These are phyloP conservation scores for Umbelopsis isabellina DNA, from an alignment of 192 early-diverging fungal genomes.

Conservation along the genomic window DNA sequence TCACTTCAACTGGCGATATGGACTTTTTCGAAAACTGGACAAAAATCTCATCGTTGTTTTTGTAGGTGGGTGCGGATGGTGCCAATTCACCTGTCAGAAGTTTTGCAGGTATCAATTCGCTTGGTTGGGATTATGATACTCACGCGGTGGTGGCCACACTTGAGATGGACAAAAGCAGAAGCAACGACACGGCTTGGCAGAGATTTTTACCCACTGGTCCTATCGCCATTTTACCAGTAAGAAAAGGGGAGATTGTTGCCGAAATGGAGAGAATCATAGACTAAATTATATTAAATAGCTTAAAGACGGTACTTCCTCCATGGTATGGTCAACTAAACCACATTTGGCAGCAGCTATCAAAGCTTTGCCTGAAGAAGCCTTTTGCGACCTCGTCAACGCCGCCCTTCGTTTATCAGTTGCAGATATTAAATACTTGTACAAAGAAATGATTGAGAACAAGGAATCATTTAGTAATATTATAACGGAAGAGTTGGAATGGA, in stretches of 20 bases:
- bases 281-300: constrained; percentile 47
- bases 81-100: constrained; percentile 83
- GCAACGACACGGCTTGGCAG: constrained; percentile 86
- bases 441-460: constrained; percentile 51
- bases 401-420: constrained; percentile 72
- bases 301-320: constrained; percentile 62
- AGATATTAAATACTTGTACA: constrained; percentile 76
- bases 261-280: background rate
- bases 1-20: background rate
- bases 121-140: constrained; percentile 87
- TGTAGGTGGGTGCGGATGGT: constrained; percentile 86
- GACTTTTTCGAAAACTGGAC: background rate
- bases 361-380: constrained; percentile 61
- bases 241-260: constrained; percentile 4
- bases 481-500: constrained; percentile 69
- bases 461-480: constrained; percentile 50
- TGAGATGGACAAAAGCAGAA: constrained; percentile 48
- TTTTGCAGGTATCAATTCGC: constrained; percentile 78
- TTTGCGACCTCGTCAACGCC: constrained; percentile 76
- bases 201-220: constrained; percentile 94
- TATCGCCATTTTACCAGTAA: constrained; percentile 90
- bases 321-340: constrained; percentile 89
- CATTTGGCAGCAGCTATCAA: constrained; percentile 66
- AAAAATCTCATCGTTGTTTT: background rate
- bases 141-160: constrained; percentile 90